A percentile compares a stretch with the other conserved stretches of the same genome.
Conservation (phyloP, 1,284 basidiomycete species). For the Trametes hirsuta region DNA sequence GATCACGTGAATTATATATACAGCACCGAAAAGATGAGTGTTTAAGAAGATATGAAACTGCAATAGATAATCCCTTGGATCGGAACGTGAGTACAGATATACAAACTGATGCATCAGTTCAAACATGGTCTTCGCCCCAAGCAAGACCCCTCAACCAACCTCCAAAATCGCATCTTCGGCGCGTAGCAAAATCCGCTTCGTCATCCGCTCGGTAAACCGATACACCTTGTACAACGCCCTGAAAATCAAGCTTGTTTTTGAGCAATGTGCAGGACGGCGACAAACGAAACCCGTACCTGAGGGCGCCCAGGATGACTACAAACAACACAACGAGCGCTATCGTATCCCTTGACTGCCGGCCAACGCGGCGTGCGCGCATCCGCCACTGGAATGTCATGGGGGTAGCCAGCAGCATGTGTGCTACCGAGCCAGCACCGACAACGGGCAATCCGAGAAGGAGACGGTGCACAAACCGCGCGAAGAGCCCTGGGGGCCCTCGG, state of each 20-base stretch:
- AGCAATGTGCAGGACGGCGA: background rate
- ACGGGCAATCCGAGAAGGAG: conserved; percentile 77
- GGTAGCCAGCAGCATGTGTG: conserved; percentile 67
- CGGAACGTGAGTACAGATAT: too few relatives aligned
- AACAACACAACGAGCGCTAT: conserved; percentile 65
- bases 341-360: conserved; percentile 57
- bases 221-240: conserved; percentile 77
- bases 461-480: conserved; percentile 61
- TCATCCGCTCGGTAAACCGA: conserved; percentile 57
- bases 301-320: conserved; percentile 64
- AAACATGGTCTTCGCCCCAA: too few relatives aligned
- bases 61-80: too few relatives aligned
- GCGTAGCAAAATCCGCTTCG: conserved; percentile 63
- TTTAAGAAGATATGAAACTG: too few relatives aligned
- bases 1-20: too few relatives aligned
- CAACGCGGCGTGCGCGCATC: conserved; percentile 57
- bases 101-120: too few relatives aligned
- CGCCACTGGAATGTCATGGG: conserved; percentile 70
- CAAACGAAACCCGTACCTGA: conserved; percentile 52
- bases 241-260: background rate
- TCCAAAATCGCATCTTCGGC: conserved; percentile 82
- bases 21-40: too few relatives aligned
- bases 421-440: conserved; percentile 74
- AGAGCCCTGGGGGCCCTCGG: conserved; percentile 44
- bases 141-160: conserved; percentile 42